Percentiles rank a stretch among this genome's conserved stretches.
Evolutionary conservation across 2,329 filamentous ascomycete genomes (phyloP).

Genomic region (Gliomastix tumulicola): DNA sequence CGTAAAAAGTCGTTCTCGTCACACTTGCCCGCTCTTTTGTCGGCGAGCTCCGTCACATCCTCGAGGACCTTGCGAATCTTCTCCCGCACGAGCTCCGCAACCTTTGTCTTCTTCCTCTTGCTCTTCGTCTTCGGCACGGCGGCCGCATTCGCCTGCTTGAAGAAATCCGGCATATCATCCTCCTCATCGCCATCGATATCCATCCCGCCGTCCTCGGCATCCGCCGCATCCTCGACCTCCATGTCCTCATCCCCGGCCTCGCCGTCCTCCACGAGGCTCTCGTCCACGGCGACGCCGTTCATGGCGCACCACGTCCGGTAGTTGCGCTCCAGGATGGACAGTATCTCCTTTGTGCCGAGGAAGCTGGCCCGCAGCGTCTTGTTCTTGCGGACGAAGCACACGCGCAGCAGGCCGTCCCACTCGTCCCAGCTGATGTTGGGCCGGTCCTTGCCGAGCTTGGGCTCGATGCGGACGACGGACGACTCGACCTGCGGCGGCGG

Average conservation of each 20-base stretch:
- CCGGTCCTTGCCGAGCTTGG: constrained; percentile 67
- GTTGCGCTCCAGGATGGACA: constrained; percentile 78
- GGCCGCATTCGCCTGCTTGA: constrained; percentile 54
- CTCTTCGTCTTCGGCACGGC: constrained; percentile 51
- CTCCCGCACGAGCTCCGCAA: constrained; percentile 72
- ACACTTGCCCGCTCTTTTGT: constrained; percentile 77
- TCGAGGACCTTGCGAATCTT: constrained; percentile 85
- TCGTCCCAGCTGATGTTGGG: constrained; percentile 91
- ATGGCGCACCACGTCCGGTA: constrained; percentile 87
- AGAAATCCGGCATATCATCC: constrained; percentile 69
- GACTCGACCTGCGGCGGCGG: constrained; percentile 90
- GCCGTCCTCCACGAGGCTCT: constrained; percentile 43
- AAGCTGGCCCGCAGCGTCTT: constrained; percentile 80
- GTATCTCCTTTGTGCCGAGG: constrained; percentile 71
- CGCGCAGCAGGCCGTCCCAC: constrained; percentile 84
- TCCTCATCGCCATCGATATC: constrained; percentile 53
- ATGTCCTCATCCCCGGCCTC: constrained; percentile 32
- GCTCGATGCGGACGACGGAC: constrained; percentile 83
- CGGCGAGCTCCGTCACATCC: constrained; percentile 69
- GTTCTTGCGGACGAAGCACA: constrained; percentile 70
- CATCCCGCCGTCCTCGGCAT: constrained; percentile 37
- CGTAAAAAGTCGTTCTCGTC: constrained; percentile 90
- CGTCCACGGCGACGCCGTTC: constrained; percentile 73
- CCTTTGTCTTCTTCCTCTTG: constrained; percentile 71
- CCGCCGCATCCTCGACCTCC: constrained; percentile 30